phyloP scores from a whole-genome alignment of 352 stramenopile genomes.

The Phytophthora brassicae region DNA sequence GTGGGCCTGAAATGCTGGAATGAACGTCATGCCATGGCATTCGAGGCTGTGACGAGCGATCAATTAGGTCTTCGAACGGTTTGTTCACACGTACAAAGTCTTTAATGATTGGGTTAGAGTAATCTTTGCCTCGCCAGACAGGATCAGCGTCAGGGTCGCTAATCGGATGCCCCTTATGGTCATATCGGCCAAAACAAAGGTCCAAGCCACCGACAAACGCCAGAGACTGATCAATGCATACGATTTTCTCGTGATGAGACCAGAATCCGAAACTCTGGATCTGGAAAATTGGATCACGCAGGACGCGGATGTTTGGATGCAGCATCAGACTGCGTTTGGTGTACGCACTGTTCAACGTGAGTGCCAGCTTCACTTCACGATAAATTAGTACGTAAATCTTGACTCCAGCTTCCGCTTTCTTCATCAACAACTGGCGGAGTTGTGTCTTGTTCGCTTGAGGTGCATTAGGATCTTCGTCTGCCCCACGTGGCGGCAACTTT shows the following conservation, averaged over 20 bases:
- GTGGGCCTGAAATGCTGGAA: slow-evolving; percentile 76
- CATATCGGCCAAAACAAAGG: slow-evolving; percentile 88
- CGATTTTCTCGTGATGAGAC: slow-evolving; percentile 94
- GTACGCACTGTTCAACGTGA: slow-evolving; percentile 88
- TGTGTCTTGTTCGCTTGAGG: slow-evolving; percentile 68
- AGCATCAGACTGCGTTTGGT: slow-evolving; percentile 80
- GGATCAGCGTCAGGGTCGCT: slow-evolving; percentile 68
- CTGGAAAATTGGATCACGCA: slow-evolving; percentile 91
- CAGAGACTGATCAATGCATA: slow-evolving; percentile 87
- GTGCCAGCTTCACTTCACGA: slow-evolving; percentile 86
- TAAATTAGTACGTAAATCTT: slow-evolving; percentile 93
- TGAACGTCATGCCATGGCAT: slow-evolving; percentile 92
- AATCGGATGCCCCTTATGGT: slow-evolving; percentile 74
- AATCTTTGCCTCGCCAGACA: slow-evolving; percentile 83
- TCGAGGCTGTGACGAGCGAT: slow-evolving; percentile 70
- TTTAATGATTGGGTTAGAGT: slow-evolving; percentile 90
- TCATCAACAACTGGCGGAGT: slow-evolving; percentile 73
- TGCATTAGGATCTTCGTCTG: slow-evolving; percentile 30
- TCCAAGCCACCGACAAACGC: slow-evolving; percentile 87
- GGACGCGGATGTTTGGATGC: slow-evolving; percentile 87
- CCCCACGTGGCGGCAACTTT: slow-evolving; percentile 43
- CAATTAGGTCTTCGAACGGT: slow-evolving; percentile 83
- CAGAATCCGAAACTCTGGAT: slow-evolving; percentile 90
- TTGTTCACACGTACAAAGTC: slow-evolving; percentile 88
- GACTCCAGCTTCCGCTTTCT: slow-evolving; percentile 79